A percentile compares a stretch with the other conserved stretches of the same genome.
Conservation (phyloP, 1,284 basidiomycete species). For the Coniferiporia sulphurascens region DNA sequence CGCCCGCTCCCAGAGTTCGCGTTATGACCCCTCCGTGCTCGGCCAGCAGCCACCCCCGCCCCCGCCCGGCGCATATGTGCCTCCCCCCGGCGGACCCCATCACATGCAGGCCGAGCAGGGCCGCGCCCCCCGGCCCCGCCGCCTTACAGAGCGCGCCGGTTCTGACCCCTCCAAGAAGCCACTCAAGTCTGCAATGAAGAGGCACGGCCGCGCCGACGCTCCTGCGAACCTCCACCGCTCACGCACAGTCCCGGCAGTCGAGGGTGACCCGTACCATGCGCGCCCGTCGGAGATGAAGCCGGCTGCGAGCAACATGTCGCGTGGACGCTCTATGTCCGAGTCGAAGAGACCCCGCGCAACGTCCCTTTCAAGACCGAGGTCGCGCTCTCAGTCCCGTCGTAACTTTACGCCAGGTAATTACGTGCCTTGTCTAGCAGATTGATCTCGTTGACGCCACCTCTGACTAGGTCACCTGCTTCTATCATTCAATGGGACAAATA, state of each 20-base stretch:
- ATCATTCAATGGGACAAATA: conserved; percentile 10
- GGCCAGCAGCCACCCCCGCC: neutral
- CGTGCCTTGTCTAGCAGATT: neutral
- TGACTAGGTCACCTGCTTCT: conserved; percentile 12
- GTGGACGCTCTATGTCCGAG: conserved; percentile 31
- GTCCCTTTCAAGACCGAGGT: conserved; percentile 26
- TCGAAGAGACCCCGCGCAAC: conserved; percentile 27
- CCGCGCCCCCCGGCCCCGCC: conserved; percentile 3
- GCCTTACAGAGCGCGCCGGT: conserved; percentile 19
- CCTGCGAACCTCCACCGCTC: conserved; percentile 9
- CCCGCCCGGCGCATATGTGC: conserved; percentile 5
- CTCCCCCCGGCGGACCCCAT: neutral
- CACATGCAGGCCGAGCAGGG: conserved; percentile 6
- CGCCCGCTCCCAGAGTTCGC: conserved; percentile 14
- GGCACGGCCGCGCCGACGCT: conserved; percentile 21
- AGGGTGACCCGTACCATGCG: conserved; percentile 2
- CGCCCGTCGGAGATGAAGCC: conserved; percentile 10
- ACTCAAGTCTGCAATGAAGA: conserved; percentile 60
- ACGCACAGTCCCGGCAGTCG: conserved; percentile 6
- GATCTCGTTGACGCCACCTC: neutral
- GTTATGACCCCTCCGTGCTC: conserved; percentile 7
- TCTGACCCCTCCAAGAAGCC: conserved; percentile 25
- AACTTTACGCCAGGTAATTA: conserved; percentile 30
- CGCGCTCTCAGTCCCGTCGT: conserved; percentile 30
- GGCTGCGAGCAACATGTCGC: conserved; percentile 20